Evolutionary conservation across 108 stramenopile genomes (phyloP).

Genomic region (Schizochytrium sp.): DNA sequence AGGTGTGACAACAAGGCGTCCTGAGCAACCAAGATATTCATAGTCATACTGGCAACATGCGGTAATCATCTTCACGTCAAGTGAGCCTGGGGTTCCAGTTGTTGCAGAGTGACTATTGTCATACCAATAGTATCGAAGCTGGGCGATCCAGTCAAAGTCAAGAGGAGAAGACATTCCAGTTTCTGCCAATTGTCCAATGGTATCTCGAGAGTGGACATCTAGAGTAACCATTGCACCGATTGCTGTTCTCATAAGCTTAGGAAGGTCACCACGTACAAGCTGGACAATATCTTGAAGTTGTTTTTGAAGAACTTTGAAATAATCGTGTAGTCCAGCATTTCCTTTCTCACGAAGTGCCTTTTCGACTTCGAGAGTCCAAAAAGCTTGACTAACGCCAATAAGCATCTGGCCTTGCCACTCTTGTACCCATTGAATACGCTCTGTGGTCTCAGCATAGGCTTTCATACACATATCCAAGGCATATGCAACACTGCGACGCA

Average conservation of each 20-base stretch:
- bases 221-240: constrained; percentile 79
- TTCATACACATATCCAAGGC: constrained; percentile 71
- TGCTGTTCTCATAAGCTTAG: constrained; percentile 73
- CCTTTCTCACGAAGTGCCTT: constrained; percentile 60
- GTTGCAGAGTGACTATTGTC: constrained; percentile 68
- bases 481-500: constrained; percentile 70
- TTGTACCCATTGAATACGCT: constrained; percentile 72
- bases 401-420: constrained; percentile 78
- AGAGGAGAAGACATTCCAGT: constrained; percentile 12
- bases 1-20: constrained; percentile 81
- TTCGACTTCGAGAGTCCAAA: constrained; percentile 74
- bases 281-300: constrained; percentile 75
- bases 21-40: constrained; percentile 81
- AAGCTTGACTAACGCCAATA: constrained; percentile 71
- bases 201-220: constrained; percentile 82
- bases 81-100: constrained; percentile 72
- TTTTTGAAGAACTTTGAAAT: neutral
- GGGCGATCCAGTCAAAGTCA: constrained; percentile 81
- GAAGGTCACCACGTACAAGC: constrained; percentile 78
- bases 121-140: constrained; percentile 82
- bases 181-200: constrained; percentile 61
- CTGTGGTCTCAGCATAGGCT: constrained; percentile 61
- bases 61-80: constrained; percentile 77
- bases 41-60: constrained; percentile 77
- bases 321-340: neutral